phyloP scores from a whole-genome alignment of 2,329 filamentous ascomycete species.

The Ambrosiella beaveri region DNA sequence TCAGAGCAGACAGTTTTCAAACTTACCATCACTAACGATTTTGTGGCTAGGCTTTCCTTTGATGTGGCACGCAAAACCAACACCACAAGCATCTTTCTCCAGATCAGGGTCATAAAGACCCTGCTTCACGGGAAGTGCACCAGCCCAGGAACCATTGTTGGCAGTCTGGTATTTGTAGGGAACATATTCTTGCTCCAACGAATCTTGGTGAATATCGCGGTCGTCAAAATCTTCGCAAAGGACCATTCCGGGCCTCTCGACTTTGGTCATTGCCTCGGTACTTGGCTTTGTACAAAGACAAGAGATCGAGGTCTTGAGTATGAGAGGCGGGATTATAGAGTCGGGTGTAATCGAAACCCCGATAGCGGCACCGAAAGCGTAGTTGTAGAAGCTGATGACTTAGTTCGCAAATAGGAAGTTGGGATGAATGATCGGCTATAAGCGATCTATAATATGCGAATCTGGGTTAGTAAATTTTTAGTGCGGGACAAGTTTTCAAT shows the following conservation, averaged over 20 bases:
- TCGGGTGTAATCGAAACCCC: background rate
- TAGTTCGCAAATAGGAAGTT: background rate
- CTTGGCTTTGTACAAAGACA: background rate
- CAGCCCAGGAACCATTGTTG: constrained; percentile 79
- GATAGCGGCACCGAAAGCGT: constrained; percentile 1
- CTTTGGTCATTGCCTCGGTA: background rate
- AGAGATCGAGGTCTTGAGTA: background rate
- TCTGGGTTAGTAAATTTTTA: too few species aligned
- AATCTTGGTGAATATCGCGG: constrained; percentile 40
- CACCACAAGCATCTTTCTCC: constrained; percentile 98
- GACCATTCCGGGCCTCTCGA: constrained; percentile 46
- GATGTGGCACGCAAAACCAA: constrained; percentile 96
- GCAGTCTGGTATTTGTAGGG: constrained; percentile 77
- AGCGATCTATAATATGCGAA: too few species aligned
- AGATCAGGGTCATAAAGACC: constrained; percentile 91
- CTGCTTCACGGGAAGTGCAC: constrained; percentile 89
- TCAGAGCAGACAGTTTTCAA: background rate
- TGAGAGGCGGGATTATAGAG: background rate
- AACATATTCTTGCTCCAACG: constrained; percentile 41
- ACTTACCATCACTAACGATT: constrained; percentile 90
- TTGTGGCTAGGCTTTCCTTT: constrained; percentile 97
- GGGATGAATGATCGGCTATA: too few species aligned
- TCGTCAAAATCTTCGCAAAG: constrained; percentile 49
- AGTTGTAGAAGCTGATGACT: background rate
- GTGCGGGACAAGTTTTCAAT: background rate